Evolutionary conservation across 2,329 filamentous ascomycete genomes (phyloP).

Genomic region (Ramichloridium luteum): DNA sequence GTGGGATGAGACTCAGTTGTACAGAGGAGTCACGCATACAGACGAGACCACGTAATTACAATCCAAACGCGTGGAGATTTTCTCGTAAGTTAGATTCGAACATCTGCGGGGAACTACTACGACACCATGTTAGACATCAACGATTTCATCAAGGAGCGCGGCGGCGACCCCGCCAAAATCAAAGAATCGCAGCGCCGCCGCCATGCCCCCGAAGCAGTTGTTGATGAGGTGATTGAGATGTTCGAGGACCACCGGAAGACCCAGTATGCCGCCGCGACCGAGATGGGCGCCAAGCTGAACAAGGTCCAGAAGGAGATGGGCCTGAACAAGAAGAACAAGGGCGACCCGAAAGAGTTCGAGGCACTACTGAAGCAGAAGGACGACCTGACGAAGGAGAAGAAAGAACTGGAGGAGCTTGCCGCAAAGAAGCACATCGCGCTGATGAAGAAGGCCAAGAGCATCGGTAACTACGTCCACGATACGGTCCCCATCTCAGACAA

Average conservation of each 20-base stretch:
- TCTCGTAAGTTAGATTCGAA: too few relatives aligned
- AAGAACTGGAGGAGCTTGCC: slow-evolving; percentile 61
- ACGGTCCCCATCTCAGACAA: slow-evolving; percentile 73
- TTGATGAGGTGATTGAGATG: slow-evolving; percentile 80
- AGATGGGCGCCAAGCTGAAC: slow-evolving; percentile 78
- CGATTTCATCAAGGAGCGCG: slow-evolving; percentile 58
- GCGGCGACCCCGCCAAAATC: slow-evolving; percentile 83
- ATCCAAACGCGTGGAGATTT: too few relatives aligned
- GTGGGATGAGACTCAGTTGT: too few relatives aligned
- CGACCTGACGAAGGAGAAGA: slow-evolving; percentile 69
- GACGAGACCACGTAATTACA: too few relatives aligned
- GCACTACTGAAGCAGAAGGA: slow-evolving; percentile 69
- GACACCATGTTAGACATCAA: slow-evolving; percentile 33
- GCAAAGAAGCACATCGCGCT: slow-evolving; percentile 62
- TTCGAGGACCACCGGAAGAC: slow-evolving; percentile 74
- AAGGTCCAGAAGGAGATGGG: slow-evolving; percentile 81
- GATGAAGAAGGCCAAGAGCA: slow-evolving; percentile 65
- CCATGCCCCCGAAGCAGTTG: slow-evolving; percentile 65
- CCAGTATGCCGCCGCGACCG: slow-evolving; percentile 47
- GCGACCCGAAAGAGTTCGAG: slow-evolving; percentile 68
- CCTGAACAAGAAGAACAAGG: slow-evolving; percentile 86
- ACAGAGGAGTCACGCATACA: too few relatives aligned
- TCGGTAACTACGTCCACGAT: slow-evolving; percentile 87
- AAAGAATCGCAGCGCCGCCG: slow-evolving; percentile 80
- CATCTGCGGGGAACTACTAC: too few relatives aligned